Percentiles rank a stretch among this genome's conserved stretches.
These are phyloP conservation scores for Cystobasidiopsis lactophilus DNA, from an alignment of 768 basidiomycete genomes.

Conservation along the genomic window DNA sequence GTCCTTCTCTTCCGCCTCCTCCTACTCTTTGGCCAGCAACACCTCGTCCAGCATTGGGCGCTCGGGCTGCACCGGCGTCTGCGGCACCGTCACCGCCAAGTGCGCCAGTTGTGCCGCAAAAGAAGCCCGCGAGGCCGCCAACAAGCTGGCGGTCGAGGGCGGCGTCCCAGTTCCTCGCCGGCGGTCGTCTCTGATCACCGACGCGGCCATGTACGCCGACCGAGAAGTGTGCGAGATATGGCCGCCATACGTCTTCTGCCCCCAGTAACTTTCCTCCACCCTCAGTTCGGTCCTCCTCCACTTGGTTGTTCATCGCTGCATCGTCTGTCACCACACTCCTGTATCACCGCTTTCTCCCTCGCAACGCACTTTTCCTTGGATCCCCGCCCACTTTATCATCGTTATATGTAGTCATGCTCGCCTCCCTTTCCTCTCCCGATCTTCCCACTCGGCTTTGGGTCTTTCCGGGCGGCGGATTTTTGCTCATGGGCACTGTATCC, in stretches of 20 bases:
- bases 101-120: constrained; percentile 1
- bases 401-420: too few relatives aligned
- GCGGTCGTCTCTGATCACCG: background rate
- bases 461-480: too few relatives aligned
- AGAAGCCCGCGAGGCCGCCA: background rate
- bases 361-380: too few relatives aligned
- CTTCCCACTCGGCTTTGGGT: too few relatives aligned
- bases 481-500: too few relatives aligned
- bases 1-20: constrained; percentile 5
- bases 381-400: too few relatives aligned
- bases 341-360: too few relatives aligned
- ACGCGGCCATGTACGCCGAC: background rate
- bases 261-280: background rate
- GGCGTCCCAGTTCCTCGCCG: background rate
- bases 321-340: too few relatives aligned
- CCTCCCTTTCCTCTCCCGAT: too few relatives aligned
- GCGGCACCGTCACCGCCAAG: constrained; percentile 3
- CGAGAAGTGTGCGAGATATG: background rate
- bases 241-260: constrained; percentile 10
- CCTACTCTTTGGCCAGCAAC: background rate
- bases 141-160: background rate
- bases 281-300: background rate
- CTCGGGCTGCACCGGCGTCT: constrained; percentile 4
- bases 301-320: background rate
- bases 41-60: background rate